Base-by-base conservation (phyloP, 352 stramenopile genomes). In the Phytophthora multivora region DNA sequence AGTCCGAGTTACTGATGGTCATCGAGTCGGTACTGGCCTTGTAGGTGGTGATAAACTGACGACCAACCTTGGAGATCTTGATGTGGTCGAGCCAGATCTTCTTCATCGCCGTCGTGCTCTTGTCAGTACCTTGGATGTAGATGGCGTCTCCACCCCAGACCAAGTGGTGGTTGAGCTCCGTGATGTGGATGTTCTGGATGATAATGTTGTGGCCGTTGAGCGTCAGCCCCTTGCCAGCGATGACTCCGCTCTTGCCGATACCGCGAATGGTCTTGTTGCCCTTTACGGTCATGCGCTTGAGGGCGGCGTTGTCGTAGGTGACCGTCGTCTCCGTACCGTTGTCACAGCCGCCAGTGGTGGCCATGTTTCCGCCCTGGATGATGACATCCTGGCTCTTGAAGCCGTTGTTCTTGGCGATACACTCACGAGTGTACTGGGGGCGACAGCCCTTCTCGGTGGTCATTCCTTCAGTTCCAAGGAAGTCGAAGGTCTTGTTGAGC, bases 71-170 rank as follows among this genome's bases (percentile, higher is more conserved):
- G 0, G 59, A 71, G 18, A 86, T 51, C 53, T 79, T 77, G 50
- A 85, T 62, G 62, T 86, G 77, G 49, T 86, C 74, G 21, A 86
- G 50, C 73, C 73, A 86, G 19, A 79, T 64, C 23, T 73, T 72
- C 43, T 71, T 56, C 63, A 71, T 66, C 0, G 66, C 6, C 10
- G 40, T 58, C 8, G 41, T 63, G 23, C 58, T 55, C 26, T 51
- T 51, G 31, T 66, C 67, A 6, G 40, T 55, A 15, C 68, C 28
- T 43, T 64, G 46, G n/a, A 70, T 54, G 36, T 66, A 66, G 38
- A 73, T 69, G 41, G 59, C 64, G 13, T 73, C 64, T n/a, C 64
- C 64, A 9, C 64, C 64, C 64, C 64, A 73, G 31, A 84, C 66
- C 1, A 77, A 18, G 42, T 81, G 72, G 13, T 55, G 75, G 69